Conservation (phyloP, 164 flowering plant species). For the Stephania japonica region DNA sequence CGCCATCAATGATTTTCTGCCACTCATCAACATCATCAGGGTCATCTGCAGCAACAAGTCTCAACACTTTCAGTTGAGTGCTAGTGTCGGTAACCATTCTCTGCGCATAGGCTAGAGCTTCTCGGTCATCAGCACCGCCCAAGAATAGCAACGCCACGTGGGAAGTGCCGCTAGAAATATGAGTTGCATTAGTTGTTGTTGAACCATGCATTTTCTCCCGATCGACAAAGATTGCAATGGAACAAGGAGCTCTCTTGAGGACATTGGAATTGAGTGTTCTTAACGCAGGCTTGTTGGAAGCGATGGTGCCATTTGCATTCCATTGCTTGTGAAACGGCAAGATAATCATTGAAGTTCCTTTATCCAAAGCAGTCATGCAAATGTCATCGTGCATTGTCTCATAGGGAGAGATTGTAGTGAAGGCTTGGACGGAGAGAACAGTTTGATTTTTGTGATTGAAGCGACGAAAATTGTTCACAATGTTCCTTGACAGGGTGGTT, state of each 20-base stretch:
- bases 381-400: conserved; percentile 45
- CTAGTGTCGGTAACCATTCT: conserved; percentile 30
- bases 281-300: background rate
- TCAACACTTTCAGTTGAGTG: conserved; percentile 28
- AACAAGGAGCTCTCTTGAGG: conserved; percentile 39
- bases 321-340: conserved; percentile 56
- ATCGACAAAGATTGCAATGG: conserved; percentile 49
- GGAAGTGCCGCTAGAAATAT: background rate
- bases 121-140: conserved; percentile 50
- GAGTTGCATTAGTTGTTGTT: too few species aligned
- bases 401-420: conserved; percentile 34
- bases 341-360: conserved; percentile 28
- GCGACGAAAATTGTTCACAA: conserved; percentile 30
- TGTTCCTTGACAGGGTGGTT: conserved; percentile 13
- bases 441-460: conserved; percentile 25
- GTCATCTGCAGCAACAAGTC: conserved; percentile 11
- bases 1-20: conserved; percentile 21
- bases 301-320: conserved; percentile 23
- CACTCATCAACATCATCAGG: background rate
- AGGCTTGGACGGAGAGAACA: conserved; percentile 21
- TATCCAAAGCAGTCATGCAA: conserved; percentile 32
- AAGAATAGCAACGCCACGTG: conserved; percentile 34
- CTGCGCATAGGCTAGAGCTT: conserved; percentile 36
- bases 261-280: conserved; percentile 33
- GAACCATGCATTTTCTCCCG: conserved; percentile 8